These are phyloP conservation scores for Neurospora hispaniola DNA, from an alignment of 495 filamentous ascomycete genomes.

Conservation along the genomic window DNA sequence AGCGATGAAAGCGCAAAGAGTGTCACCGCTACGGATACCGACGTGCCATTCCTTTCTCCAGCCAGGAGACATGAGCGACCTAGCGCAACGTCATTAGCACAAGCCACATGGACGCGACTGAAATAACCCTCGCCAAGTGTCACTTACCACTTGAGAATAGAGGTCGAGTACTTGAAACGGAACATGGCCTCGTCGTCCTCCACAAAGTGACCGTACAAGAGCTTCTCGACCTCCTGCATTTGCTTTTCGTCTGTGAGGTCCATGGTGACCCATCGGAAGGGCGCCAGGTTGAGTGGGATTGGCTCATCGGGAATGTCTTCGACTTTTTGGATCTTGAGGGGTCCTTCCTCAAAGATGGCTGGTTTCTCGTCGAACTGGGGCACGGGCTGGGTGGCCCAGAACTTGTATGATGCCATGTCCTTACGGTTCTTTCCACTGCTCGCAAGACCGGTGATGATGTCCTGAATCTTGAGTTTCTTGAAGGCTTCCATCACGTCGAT, in stretches of 20 bases:
- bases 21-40: constrained; percentile 71
- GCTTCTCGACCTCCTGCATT: constrained; percentile 75
- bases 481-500: constrained; percentile 46
- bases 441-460: constrained; percentile 72
- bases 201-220: constrained; percentile 87
- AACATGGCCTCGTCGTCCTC: constrained; percentile 97
- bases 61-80: constrained; percentile 89
- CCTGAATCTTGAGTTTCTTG: constrained; percentile 60
- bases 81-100: constrained; percentile 26
- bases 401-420: constrained; percentile 94
- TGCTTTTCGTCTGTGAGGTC: constrained; percentile 54
- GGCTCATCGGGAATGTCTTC: constrained; percentile 65
- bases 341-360: constrained; percentile 40
- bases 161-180: constrained; percentile 83
- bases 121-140: not conserved
- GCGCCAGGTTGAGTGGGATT: constrained; percentile 48
- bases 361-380: constrained; percentile 60
- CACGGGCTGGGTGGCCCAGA: constrained; percentile 96
- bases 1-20: constrained; percentile 89
- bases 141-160: constrained; percentile 77
- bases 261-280: constrained; percentile 90
- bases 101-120: not conserved
- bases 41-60: constrained; percentile 95
- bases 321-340: constrained; percentile 52
- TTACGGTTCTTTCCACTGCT: constrained; percentile 75